A percentile compares a stretch with the other conserved stretches of the same genome.
Evolutionary conservation across 139 green algal genomes (phyloP).

Genomic region (Choricystis sp.): DNA sequence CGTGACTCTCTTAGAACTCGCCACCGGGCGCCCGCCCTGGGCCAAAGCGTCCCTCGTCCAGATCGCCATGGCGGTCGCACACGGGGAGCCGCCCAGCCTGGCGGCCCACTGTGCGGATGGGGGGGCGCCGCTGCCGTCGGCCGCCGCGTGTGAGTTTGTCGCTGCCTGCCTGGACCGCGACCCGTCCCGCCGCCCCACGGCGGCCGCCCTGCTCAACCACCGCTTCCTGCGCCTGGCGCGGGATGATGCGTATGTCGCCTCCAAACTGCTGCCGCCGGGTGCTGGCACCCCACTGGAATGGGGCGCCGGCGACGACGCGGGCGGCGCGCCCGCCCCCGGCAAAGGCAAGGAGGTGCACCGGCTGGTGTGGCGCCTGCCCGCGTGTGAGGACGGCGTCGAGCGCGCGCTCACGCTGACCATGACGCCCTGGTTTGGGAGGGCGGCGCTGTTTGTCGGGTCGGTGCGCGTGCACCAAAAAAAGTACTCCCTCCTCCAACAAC

Average conservation of each 20-base stretch:
- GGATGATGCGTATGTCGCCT: not conserved
- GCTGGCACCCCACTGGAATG: too few species aligned
- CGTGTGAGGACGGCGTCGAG: too few species aligned
- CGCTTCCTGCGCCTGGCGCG: not conserved
- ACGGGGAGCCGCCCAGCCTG: not conserved
- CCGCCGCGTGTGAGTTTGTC: not conserved
- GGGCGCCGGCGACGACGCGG: too few species aligned
- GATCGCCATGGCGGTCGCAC: not conserved
- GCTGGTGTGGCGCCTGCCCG: too few species aligned
- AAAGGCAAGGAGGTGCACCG: too few species aligned
- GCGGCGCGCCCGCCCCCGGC: too few species aligned
- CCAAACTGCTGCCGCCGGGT: not conserved
- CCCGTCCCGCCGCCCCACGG: not conserved
- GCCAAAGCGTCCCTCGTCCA: slow-evolving; percentile 16
- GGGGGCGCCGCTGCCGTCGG: too few species aligned
- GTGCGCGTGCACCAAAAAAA: not conserved
- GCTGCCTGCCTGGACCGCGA: not conserved
- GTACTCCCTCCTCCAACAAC: not conserved
- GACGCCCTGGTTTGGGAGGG: not conserved
- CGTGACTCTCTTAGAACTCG: slow-evolving; percentile 96
- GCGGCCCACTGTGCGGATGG: not conserved
- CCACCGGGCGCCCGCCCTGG: slow-evolving; percentile 95
- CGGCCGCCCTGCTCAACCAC: not conserved
- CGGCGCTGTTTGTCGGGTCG: not conserved
- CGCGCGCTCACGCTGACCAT: not conserved